These are phyloP conservation scores for Thalia dealbata DNA, from an alignment of 176 grass and related monocot genomes.

Conservation along the genomic window DNA sequence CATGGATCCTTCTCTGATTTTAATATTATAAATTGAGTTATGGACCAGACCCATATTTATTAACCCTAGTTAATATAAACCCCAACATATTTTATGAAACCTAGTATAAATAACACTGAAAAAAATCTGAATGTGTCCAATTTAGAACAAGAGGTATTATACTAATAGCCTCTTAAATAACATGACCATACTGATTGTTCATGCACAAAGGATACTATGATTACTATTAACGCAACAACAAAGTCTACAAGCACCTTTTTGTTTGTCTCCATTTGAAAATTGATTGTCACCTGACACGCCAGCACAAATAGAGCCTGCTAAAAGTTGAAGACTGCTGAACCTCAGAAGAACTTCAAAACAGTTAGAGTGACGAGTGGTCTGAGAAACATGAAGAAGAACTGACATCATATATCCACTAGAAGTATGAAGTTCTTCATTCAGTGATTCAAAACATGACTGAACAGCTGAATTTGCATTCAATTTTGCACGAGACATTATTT, in stretches of 20 bases:
- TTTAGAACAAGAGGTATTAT: no score
- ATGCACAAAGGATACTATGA: background rate
- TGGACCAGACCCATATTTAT: no score
- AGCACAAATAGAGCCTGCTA: constrained; percentile 76
- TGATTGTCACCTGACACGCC: constrained; percentile 62
- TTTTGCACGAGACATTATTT: constrained; percentile 68
- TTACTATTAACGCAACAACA: background rate
- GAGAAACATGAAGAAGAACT: constrained; percentile 62
- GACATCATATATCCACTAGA: constrained; percentile 90
- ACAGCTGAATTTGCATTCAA: constrained; percentile 31
- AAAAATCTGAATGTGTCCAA: no score
- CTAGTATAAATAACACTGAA: no score
- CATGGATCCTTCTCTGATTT: no score
- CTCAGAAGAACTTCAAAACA: constrained; percentile 77
- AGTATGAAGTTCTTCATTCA: constrained; percentile 68
- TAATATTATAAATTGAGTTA: no score
- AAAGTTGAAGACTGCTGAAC: constrained; percentile 68
- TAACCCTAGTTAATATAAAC: no score
- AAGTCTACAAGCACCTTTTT: constrained; percentile 37
- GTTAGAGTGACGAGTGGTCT: constrained; percentile 52
- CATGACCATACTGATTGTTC: background rate
- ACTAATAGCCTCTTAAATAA: no score
- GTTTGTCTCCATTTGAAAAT: constrained; percentile 43
- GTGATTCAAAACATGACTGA: constrained; percentile 48
- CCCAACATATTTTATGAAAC: no score